Base-by-base conservation (phyloP, 2,329 filamentous ascomycete species). In the Trichoderma breve region DNA sequence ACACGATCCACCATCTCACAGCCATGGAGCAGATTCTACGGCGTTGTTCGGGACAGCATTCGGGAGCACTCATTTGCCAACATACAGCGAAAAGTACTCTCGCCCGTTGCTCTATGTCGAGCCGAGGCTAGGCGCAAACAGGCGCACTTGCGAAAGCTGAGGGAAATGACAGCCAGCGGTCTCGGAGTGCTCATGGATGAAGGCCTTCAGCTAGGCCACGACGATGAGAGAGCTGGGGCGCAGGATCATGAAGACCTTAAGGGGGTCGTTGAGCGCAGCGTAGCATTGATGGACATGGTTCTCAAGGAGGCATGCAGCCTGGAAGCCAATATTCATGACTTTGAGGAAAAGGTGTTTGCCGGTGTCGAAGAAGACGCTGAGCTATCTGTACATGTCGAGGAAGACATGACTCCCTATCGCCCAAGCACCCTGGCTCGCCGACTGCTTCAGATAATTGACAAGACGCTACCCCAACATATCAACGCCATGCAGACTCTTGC, bases 161-260 rank as follows among this genome's bases (percentile, higher is more conserved):
- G 92, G 61, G 89, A 95, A 78, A 90, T 95, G 81, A 94, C 93
- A 70, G 93, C 95, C 2, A 95, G 93, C 77, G 93, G 93, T 1
- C 85, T 98, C 4, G 96, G 96, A 18, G 89, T 98, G 5, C 84
- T 99, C 30, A 91, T 98, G 76, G 93, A 95, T 70, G 94, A 97
- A 79, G 94, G 93, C 3, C 84, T 98, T 62, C 90, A 89, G 64
- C 90, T 93, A 76, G 87, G 87, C 57, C 84, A 87, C 24, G 86
- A 86, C 32, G 89, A 91, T 18, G 88, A 91, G 53, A 86, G 89
- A 65, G 84, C 85, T 53, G 84, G 85, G 67, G 83, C 83, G 80
- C 82, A 85, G 69, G 84, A 85, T 32, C 84, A 84, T 47, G 78
- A 80, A 58, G 86, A 88, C 73, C 86, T 88, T 80, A 96, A 94